These are phyloP conservation scores for Closterium sp. DNA, from an alignment of 139 green algal species.

Conservation along the genomic window DNA sequence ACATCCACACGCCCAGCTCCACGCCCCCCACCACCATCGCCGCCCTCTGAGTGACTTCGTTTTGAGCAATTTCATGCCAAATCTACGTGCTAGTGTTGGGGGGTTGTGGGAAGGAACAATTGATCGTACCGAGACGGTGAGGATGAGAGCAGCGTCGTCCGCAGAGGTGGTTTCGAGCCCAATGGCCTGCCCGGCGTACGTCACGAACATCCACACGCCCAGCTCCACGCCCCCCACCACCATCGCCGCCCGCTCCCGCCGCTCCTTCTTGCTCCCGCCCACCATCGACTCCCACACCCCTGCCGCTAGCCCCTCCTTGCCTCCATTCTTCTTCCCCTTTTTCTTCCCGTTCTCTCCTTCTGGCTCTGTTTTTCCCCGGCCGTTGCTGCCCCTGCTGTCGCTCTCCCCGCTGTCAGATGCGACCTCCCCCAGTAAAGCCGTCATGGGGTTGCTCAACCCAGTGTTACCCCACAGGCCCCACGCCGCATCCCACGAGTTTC, in stretches of 20 bases:
- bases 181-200: conserved; percentile 26
- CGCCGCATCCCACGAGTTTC: not conserved
- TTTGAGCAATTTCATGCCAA: too few species aligned
- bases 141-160: conserved; percentile 15
- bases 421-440: not conserved
- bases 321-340: not conserved
- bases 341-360: not conserved
- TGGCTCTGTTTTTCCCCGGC: not conserved
- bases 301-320: not conserved
- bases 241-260: not conserved
- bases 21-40: conserved; percentile 2
- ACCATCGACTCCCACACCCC: not conserved
- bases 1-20: conserved; percentile 37
- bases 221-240: conserved; percentile 24
- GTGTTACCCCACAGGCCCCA: not conserved
- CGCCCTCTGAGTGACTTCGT: too few species aligned
- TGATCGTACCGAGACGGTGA: conserved; percentile 21
- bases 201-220: conserved; percentile 44
- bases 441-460: not conserved
- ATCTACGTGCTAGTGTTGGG: too few species aligned
- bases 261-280: not conserved
- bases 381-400: not conserved
- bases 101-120: not conserved
- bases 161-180: conserved; percentile 19
- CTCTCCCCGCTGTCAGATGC: not conserved